Conservation (phyloP, 2,329 filamentous ascomycete species). For the Cladosporium cucumerinum region DNA sequence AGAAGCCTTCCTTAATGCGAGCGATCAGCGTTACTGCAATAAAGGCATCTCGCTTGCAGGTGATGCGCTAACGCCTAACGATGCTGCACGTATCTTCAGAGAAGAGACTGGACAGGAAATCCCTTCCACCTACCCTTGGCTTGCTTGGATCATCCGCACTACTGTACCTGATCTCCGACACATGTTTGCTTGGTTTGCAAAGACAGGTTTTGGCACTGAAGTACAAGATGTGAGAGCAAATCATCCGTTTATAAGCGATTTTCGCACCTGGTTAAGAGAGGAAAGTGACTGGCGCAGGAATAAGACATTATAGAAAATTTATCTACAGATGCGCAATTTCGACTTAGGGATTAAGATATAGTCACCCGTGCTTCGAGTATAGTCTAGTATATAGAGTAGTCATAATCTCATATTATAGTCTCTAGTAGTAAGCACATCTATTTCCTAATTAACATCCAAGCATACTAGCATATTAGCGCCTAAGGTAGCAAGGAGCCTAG, state of each 20-base stretch:
- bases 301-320: not conserved
- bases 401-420: no score
- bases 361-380: not conserved
- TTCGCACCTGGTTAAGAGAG: conserved; percentile 48
- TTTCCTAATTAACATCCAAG: no score
- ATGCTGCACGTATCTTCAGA: conserved; percentile 47
- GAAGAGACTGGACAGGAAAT: conserved; percentile 44
- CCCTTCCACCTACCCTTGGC: conserved; percentile 37
- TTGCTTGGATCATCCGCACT: not conserved
- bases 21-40: conserved; percentile 41
- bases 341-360: not conserved
- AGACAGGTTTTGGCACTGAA: conserved; percentile 48
- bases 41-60: conserved; percentile 50
- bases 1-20: conserved; percentile 45
- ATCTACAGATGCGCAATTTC: not conserved
- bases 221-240: conserved; percentile 41
- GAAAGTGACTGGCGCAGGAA: conserved; percentile 42
- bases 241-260: conserved; percentile 47
- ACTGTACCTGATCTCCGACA: conserved; percentile 36
- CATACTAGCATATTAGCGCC: no score
- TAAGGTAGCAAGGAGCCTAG: no score
- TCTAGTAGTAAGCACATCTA: no score
- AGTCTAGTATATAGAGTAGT: no score
- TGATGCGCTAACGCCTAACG: conserved; percentile 49
- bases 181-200: conserved; percentile 48